These are phyloP conservation scores for Xylaria cubensis DNA, from an alignment of 495 filamentous ascomycete genomes.

Conservation along the genomic window DNA sequence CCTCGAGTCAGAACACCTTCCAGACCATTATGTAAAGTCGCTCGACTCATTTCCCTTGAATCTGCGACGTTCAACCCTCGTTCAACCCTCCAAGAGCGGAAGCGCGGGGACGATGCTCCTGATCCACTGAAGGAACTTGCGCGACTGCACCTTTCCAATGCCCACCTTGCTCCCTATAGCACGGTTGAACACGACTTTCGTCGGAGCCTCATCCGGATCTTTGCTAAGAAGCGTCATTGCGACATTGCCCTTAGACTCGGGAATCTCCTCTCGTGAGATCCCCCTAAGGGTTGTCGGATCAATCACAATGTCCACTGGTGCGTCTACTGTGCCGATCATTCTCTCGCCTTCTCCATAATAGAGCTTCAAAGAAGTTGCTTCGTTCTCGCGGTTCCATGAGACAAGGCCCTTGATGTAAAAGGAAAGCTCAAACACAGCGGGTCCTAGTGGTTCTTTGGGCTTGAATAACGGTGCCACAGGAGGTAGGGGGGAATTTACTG, in stretches of 20 bases:
- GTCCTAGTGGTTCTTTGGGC: not conserved
- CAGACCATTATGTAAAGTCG: not conserved
- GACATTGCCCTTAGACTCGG: conserved; percentile 27
- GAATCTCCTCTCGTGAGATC: conserved; percentile 25
- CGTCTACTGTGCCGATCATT: conserved; percentile 22
- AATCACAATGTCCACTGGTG: conserved; percentile 23
- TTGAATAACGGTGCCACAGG: not conserved
- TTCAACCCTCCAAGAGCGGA: conserved; percentile 24
- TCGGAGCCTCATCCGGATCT: conserved; percentile 20
- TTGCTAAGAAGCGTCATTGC: conserved; percentile 22
- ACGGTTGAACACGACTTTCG: conserved; percentile 35
- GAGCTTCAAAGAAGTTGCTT: conserved; percentile 28
- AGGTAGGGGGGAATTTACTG: not conserved
- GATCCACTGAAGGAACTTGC: conserved; percentile 45
- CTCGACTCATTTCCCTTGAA: not conserved
- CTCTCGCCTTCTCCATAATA: conserved; percentile 27
- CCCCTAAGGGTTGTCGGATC: conserved; percentile 28
- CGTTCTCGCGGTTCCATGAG: conserved; percentile 30
- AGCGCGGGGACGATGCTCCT: conserved; percentile 36
- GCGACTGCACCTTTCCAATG: conserved; percentile 42
- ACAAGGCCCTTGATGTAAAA: conserved; percentile 25
- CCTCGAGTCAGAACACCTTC: not conserved
- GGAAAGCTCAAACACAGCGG: conserved; percentile 33
- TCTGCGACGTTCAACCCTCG: not conserved
- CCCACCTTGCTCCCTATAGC: conserved; percentile 31